Percentiles rank a stretch among this genome's conserved stretches.
These are phyloP conservation scores for Amphicarpaea edgeworthii DNA, from an alignment of 306 rosid species.

Conservation along the genomic window DNA sequence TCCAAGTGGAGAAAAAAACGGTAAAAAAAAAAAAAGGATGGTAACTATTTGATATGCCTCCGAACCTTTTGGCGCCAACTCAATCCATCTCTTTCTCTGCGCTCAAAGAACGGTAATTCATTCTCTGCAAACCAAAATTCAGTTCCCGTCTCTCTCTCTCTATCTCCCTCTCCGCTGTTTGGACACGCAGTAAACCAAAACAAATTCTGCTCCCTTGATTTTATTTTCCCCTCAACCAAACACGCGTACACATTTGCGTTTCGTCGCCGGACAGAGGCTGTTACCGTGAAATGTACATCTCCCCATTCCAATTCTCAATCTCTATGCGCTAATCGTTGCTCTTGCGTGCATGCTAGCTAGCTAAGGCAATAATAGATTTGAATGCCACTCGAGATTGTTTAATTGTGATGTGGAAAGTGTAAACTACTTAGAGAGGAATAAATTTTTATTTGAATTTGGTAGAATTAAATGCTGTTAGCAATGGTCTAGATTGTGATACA, in stretches of 20 bases:
- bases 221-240: conserved; percentile 23
- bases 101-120: conserved; percentile 21
- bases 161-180: conserved; percentile 12
- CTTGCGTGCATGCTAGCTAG: conserved; percentile 7
- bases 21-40: conserved; percentile 23
- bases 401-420: not conserved
- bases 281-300: conserved; percentile 14
- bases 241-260: not conserved
- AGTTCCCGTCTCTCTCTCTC: conserved; percentile 3
- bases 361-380: not conserved
- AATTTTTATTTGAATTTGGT: not conserved
- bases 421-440: conserved; percentile 5
- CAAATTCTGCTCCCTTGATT: not conserved
- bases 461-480: not conserved
- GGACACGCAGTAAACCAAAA: not conserved
- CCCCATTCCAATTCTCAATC: not conserved
- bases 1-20: not conserved
- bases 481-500: not conserved
- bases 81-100: not conserved
- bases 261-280: not conserved
- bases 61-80: conserved; percentile 58
- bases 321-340: conserved; percentile 8
- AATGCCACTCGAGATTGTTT: not conserved
- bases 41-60: conserved; percentile 39
- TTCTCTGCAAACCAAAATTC: conserved; percentile 25